These are phyloP conservation scores for Pleurotus citrinopileatus DNA, from an alignment of 768 basidiomycete genomes.

Conservation along the genomic window DNA sequence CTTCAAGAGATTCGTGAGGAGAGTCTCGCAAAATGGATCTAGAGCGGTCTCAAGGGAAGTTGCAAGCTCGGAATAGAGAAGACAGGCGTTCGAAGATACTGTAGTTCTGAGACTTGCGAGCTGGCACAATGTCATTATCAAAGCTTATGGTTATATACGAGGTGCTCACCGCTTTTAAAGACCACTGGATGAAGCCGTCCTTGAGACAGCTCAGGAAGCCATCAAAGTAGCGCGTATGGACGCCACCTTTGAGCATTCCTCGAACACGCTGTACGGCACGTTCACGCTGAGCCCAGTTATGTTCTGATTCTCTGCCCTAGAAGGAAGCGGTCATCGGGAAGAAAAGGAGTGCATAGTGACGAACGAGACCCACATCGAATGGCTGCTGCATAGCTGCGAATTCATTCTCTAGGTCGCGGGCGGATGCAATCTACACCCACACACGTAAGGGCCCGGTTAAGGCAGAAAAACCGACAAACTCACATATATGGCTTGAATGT, in stretches of 20 bases:
- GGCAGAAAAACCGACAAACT: slow-evolving; percentile 22
- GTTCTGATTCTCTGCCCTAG: slow-evolving; percentile 95
- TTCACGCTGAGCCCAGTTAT: slow-evolving; percentile 90
- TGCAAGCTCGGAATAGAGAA: slow-evolving; percentile 75
- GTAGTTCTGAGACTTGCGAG: slow-evolving; percentile 89
- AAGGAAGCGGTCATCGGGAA: slow-evolving; percentile 6
- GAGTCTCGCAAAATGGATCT: slow-evolving; percentile 76
- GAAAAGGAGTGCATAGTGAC: slow-evolving; percentile 5
- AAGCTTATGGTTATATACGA: slow-evolving; percentile 3
- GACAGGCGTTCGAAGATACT: slow-evolving; percentile 74
- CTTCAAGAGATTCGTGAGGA: slow-evolving; percentile 75
- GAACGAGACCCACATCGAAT: slow-evolving; percentile 63
- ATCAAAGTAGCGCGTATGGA: slow-evolving; percentile 69
- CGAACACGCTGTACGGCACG: slow-evolving; percentile 72
- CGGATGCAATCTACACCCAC: slow-evolving; percentile 68
- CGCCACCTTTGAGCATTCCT: slow-evolving; percentile 88
- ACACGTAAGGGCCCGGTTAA: background rate
- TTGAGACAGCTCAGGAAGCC: slow-evolving; percentile 74
- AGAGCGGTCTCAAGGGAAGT: slow-evolving; percentile 59
- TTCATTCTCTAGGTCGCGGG: slow-evolving; percentile 81
- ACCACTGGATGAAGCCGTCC: slow-evolving; percentile 75
- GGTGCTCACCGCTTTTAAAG: slow-evolving; percentile 75
- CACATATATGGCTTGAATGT: slow-evolving; percentile 70
- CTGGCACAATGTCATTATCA: slow-evolving; percentile 46
- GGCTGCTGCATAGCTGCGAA: slow-evolving; percentile 74